phyloP scores from a whole-genome alignment of 352 stramenopile genomes.

The Pythium rishiriense region DNA sequence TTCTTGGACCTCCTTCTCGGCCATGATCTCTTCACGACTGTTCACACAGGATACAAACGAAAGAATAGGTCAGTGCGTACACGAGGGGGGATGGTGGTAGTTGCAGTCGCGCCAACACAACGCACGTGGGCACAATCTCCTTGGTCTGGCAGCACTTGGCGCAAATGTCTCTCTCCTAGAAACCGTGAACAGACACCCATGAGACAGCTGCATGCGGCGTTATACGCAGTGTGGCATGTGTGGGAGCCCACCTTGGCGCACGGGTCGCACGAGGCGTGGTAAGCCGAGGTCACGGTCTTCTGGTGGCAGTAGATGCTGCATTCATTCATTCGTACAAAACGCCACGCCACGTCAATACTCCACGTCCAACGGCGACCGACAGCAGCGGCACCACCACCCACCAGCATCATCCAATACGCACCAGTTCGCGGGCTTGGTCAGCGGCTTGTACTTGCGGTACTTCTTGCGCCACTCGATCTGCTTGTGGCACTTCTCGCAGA shows the following conservation, averaged over 20 bases:
- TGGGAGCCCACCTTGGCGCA: slow-evolving; percentile 72
- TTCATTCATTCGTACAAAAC: too few species aligned
- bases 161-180: slow-evolving; percentile 79
- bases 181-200: not conserved
- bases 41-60: too few species aligned
- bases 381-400: too few species aligned
- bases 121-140: slow-evolving; percentile 65
- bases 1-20: slow-evolving; percentile 45
- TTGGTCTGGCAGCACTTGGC: slow-evolving; percentile 86
- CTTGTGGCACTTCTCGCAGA: slow-evolving; percentile 93
- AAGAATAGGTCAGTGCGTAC: too few species aligned
- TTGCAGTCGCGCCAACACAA: too few species aligned
- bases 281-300: slow-evolving; percentile 92
- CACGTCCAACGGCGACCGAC: too few species aligned
- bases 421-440: slow-evolving; percentile 93
- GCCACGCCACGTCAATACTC: not conserved
- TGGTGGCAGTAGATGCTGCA: slow-evolving; percentile 91
- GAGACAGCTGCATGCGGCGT: not conserved
- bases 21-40: slow-evolving; percentile 54
- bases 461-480: slow-evolving; percentile 99
- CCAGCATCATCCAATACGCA: slow-evolving; percentile 30
- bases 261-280: slow-evolving; percentile 92
- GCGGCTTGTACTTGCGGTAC: slow-evolving; percentile 98
- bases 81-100: too few species aligned
- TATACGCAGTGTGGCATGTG: not conserved